A percentile compares a stretch with the other conserved stretches of the same genome.
Evolutionary conservation across 495 filamentous ascomycete genomes (phyloP).

Genomic region (Penicillium angulare): DNA sequence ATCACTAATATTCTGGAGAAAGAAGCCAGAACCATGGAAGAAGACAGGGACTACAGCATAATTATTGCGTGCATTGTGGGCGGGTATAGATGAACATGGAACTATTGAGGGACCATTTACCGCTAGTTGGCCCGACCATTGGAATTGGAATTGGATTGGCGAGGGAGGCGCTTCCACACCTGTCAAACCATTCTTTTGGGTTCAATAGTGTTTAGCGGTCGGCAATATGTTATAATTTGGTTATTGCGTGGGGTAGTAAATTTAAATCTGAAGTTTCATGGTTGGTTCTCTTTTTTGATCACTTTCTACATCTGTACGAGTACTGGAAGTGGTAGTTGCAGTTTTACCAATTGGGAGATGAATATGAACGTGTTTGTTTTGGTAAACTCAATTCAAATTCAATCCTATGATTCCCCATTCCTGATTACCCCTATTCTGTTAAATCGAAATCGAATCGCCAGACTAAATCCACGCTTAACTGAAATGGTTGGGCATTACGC

Average conservation of each 20-base stretch:
- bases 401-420: background rate
- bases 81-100: slow-evolving; percentile 1
- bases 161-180: slow-evolving; percentile 15
- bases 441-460: no score
- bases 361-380: no score
- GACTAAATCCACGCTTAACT: background rate
- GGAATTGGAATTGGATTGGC: slow-evolving; percentile 3
- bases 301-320: no score
- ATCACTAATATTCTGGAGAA: slow-evolving; percentile 1
- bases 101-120: slow-evolving; percentile 25
- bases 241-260: background rate
- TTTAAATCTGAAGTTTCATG: no score
- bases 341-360: no score
- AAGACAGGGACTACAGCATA: no score
- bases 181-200: slow-evolving; percentile 25
- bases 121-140: slow-evolving; percentile 9
- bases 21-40: slow-evolving; percentile 14
- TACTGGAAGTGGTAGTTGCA: background rate
- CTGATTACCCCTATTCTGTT: background rate
- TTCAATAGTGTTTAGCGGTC: slow-evolving; percentile 17
- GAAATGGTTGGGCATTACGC: background rate
- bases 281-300: no score
- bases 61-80: slow-evolving; percentile 9
- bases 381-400: no score
- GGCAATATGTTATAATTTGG: background rate